Evolutionary conservation across 257 asterid genomes (phyloP).

Genomic region (Phtheirospermum japonicum): DNA sequence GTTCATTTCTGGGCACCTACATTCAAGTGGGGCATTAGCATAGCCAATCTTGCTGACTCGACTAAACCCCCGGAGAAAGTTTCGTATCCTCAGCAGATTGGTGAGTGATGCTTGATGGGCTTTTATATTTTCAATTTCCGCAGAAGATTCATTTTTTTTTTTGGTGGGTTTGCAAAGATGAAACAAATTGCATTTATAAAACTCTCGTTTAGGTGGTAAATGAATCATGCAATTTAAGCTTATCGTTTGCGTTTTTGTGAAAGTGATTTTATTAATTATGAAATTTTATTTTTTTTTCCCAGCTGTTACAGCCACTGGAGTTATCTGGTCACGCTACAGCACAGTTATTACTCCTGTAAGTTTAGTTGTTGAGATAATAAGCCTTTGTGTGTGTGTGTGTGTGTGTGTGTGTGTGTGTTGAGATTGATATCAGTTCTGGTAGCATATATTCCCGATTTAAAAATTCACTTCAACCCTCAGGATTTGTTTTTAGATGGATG

Average conservation of each 20-base stretch:
- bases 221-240: too few relatives aligned
- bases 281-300: constrained; percentile 7
- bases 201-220: too few relatives aligned
- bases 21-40: constrained; percentile 80
- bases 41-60: constrained; percentile 67
- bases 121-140: background rate
- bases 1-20: constrained; percentile 89
- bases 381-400: background rate
- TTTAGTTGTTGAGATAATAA: background rate
- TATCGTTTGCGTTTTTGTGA: too few relatives aligned
- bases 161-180: too few relatives aligned
- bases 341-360: constrained; percentile 19
- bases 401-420: too few relatives aligned
- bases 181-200: too few relatives aligned
- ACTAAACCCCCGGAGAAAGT: constrained; percentile 66
- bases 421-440: too few relatives aligned
- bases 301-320: constrained; percentile 18
- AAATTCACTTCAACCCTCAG: too few relatives aligned
- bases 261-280: too few relatives aligned
- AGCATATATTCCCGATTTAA: too few relatives aligned
- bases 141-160: too few relatives aligned
- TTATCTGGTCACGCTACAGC: constrained; percentile 19
- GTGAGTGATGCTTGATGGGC: background rate
- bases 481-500: too few relatives aligned
- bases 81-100: constrained; percentile 33